A percentile compares a stretch with the other conserved stretches of the same genome.
Conservation (phyloP, 2,329 filamentous ascomycete genomes). For the Sphaerostilbella broomeana region DNA sequence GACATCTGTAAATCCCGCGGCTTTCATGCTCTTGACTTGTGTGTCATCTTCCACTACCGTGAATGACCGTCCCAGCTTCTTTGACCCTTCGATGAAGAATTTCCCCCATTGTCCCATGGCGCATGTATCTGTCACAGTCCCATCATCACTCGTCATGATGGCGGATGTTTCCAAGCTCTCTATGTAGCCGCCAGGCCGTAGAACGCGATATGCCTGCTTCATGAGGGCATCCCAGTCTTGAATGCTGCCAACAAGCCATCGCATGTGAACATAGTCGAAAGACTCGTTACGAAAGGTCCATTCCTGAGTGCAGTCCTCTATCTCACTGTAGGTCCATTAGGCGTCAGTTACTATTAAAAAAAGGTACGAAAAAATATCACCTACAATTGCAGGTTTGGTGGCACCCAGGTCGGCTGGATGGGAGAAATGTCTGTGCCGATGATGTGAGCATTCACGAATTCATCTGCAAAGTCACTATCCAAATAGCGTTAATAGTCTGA, state of each 20-base stretch:
- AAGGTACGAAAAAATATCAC: constrained; percentile 24
- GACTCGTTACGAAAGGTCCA: constrained; percentile 26
- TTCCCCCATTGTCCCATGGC: constrained; percentile 22
- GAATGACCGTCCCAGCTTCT: constrained; percentile 26
- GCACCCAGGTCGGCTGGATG: constrained; percentile 48
- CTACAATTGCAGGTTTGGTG: constrained; percentile 12
- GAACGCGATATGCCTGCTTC: constrained; percentile 41
- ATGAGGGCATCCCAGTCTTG: constrained; percentile 50
- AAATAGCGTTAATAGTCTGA: constrained; percentile 44
- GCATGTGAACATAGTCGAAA: constrained; percentile 56
- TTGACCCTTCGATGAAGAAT: constrained; percentile 23
- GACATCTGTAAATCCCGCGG: constrained; percentile 22
- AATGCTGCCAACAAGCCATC: constrained; percentile 50
- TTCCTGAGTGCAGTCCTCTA: constrained; percentile 27
- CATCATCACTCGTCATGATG: constrained; percentile 24
- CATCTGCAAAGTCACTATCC: constrained; percentile 47
- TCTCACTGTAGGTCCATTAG: constrained; percentile 14
- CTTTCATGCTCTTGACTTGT: constrained; percentile 17
- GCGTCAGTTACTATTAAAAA: not conserved
- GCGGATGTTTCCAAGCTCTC: constrained; percentile 26
- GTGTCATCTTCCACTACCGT: constrained; percentile 19
- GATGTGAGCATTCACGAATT: constrained; percentile 37
- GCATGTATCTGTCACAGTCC: constrained; percentile 21
- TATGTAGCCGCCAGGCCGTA: constrained; percentile 49
- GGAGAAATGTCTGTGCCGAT: constrained; percentile 51